Evolutionary conservation across 2,329 filamentous ascomycete species (phyloP), one percentile per base, ranked within the genome.

Genomic region (Alternaria consortialis): DNA sequence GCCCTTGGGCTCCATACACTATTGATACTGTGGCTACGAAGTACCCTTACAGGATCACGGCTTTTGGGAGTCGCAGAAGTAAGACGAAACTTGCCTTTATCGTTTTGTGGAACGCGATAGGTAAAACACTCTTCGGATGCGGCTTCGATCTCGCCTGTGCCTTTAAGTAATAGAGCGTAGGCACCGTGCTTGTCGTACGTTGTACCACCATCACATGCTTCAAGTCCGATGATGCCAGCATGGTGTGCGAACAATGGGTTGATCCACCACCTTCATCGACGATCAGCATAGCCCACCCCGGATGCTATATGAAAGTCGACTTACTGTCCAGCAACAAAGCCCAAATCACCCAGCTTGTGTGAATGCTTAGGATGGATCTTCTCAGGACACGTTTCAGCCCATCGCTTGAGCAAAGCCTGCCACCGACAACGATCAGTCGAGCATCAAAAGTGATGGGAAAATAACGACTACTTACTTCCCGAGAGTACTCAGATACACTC

Each of bases 201-300:
- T 29, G 83, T 80, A 4, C 82, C 78, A 13, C 81, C 81, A 15
- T 80, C 72, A 1, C 77, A 70, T n/a, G 77, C 74, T 17, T 74
- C 73, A 31, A 76, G 71, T 56, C 83, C 81, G 58, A 84, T 82
- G 47, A 84, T 84, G 42, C 83, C 82, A 47, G 78, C 82, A 32
- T 80, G 77, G 43, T 80, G 79, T 7, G 83, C 83, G 60, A 84
- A 84, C 13, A 83, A 69, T 25, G 80, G 65, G 52, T 79, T 82
- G 63, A 84, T 81, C 83, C 83, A 84, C 83, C 83, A 84, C 29
- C 82, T 84, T 20, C 23, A 36, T 8, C n/a, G n/a, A 17, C n/a
- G 3, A n/a, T 69, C n/a, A 70, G 60, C 25, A 37, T 36, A n/a
- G 7, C 31, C 15, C 13, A 20, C 17, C 7, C 3, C 2, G 15